A percentile compares a stretch with the other conserved stretches of the same genome.
These are phyloP conservation scores for Streptanthus diversifolius DNA, from an alignment of 345 rosid species.

Conservation along the genomic window DNA sequence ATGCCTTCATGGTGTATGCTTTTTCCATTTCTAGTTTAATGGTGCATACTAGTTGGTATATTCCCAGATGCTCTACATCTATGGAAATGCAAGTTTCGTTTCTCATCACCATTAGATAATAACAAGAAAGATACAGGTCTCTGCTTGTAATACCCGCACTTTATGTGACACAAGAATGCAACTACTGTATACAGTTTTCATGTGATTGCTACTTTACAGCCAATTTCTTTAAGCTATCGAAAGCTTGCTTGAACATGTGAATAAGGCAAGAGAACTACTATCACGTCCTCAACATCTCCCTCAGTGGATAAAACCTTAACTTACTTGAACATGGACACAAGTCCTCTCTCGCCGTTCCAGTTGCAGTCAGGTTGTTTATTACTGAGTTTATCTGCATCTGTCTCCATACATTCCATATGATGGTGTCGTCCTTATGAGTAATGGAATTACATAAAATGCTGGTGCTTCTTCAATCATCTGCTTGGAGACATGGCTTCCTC, in stretches of 20 bases:
- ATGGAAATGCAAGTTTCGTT: constrained; percentile 1
- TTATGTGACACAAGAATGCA: neutral
- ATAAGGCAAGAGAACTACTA: neutral
- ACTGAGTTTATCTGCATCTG: constrained; percentile 3
- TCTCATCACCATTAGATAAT: neutral
- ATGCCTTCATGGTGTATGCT: neutral
- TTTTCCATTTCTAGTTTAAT: neutral
- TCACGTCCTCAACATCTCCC: neutral
- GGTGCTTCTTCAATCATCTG: constrained; percentile 23
- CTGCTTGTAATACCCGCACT: neutral
- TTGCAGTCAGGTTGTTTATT: constrained; percentile 17
- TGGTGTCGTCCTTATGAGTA: neutral
- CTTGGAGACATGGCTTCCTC: constrained; percentile 69
- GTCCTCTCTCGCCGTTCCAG: neutral
- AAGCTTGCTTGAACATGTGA: neutral
- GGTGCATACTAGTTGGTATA: neutral
- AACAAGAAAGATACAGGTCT: neutral
- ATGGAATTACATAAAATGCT: neutral
- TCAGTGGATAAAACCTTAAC: neutral
- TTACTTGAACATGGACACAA: constrained; percentile 22
- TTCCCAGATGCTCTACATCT: neutral
- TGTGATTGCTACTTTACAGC: constrained; percentile 5
- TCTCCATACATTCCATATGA: neutral
- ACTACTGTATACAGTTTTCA: constrained; percentile 16
- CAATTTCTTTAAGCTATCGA: neutral